Evolutionary conservation across 1,284 basidiomycete genomes (phyloP).

Genomic region (Rhizoctonia solani): DNA sequence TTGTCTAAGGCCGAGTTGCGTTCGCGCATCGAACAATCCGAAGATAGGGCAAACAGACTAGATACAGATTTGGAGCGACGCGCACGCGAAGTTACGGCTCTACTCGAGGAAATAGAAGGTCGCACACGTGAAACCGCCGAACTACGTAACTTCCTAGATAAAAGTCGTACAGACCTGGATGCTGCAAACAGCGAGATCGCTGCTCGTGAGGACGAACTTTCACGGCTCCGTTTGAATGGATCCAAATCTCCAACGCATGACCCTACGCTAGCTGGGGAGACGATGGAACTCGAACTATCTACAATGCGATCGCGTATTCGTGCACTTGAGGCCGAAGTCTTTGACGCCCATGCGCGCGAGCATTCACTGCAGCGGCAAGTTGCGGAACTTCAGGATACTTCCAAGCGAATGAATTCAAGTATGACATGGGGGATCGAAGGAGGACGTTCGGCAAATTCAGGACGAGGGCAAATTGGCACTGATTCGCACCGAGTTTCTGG

Average conservation of each 20-base stretch:
- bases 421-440: slow-evolving; percentile 44
- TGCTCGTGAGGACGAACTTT: slow-evolving; percentile 7
- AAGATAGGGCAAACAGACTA: not conserved
- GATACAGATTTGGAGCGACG: slow-evolving; percentile 23
- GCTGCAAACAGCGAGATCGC: slow-evolving; percentile 30
- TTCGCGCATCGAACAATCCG: slow-evolving; percentile 3
- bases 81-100: slow-evolving; percentile 22
- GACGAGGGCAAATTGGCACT: not conserved
- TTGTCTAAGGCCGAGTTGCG: not conserved
- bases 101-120: slow-evolving; percentile 18
- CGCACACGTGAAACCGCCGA: slow-evolving; percentile 45
- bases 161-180: slow-evolving; percentile 50
- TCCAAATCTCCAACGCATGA: slow-evolving; percentile 19
- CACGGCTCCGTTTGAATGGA: slow-evolving; percentile 44
- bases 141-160: slow-evolving; percentile 60
- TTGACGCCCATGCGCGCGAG: slow-evolving; percentile 68
- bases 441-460: not conserved
- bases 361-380: slow-evolving; percentile 75
- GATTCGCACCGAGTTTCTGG: slow-evolving; percentile 22
- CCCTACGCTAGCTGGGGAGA: slow-evolving; percentile 65
- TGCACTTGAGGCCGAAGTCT: slow-evolving; percentile 69
- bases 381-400: slow-evolving; percentile 62
- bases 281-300: slow-evolving; percentile 76
- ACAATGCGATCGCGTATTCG: slow-evolving; percentile 75
- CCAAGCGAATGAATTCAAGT: slow-evolving; percentile 51